Percentiles rank a stretch among this genome's conserved stretches.
Conservation (phyloP, 202 grass and related monocot genomes). For the Brachypodium distachyon region DNA sequence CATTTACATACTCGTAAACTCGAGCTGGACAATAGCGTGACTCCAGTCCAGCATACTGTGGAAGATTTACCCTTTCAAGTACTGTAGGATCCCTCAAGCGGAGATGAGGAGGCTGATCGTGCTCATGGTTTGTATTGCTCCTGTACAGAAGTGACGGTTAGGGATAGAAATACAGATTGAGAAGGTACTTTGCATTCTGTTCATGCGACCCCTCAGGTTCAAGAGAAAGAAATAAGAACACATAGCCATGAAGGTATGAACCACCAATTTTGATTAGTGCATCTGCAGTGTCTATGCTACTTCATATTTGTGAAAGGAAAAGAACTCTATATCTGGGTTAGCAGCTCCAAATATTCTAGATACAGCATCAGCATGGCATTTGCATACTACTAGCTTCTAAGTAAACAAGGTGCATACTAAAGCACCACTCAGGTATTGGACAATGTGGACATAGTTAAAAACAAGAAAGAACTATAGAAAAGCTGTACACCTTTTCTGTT, state of each 20-base stretch:
- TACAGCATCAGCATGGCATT: constrained; percentile 1
- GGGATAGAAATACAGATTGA: background rate
- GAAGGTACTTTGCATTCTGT: background rate
- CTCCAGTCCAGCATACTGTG: constrained; percentile 73
- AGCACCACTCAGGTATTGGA: background rate
- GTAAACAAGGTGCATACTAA: background rate
- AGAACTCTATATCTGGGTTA: background rate
- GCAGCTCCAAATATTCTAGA: background rate
- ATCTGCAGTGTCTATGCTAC: background rate
- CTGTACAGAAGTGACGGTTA: constrained; percentile 29
- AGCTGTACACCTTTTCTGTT: background rate
- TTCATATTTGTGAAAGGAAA: background rate
- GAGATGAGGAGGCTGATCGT: constrained; percentile 93
- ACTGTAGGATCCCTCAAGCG: constrained; percentile 52
- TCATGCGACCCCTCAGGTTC: background rate
- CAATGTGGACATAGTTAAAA: background rate
- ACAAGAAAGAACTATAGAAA: background rate
- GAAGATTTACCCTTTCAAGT: constrained; percentile 66
- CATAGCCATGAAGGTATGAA: background rate
- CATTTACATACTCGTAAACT: constrained; percentile 81
- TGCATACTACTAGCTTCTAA: background rate
- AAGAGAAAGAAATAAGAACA: background rate
- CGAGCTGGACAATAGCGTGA: constrained; percentile 84
- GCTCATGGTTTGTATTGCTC: constrained; percentile 98
- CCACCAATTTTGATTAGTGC: background rate